phyloP scores from a whole-genome alignment of 2,329 filamentous ascomycete species.

The Pseudomassariella vexata region DNA sequence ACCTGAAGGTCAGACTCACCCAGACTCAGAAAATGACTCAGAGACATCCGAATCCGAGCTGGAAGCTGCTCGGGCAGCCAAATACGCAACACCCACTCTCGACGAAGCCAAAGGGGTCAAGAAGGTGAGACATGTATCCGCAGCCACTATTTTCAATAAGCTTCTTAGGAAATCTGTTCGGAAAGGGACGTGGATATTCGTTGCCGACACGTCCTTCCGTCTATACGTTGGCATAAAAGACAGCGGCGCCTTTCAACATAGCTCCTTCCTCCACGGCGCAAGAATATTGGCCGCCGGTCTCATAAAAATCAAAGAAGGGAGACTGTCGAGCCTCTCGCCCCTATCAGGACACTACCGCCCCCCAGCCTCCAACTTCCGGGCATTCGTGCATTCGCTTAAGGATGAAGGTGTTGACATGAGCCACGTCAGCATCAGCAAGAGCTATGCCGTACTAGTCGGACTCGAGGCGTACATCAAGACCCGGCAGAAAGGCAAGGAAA shows the following conservation, averaged over 20 bases:
- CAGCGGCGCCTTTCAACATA: slow-evolving; percentile 84
- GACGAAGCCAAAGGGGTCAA: slow-evolving; percentile 52
- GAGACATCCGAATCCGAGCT: slow-evolving; percentile 38
- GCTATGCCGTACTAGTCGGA: slow-evolving; percentile 76
- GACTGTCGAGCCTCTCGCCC: slow-evolving; percentile 66
- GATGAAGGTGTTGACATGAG: slow-evolving; percentile 73
- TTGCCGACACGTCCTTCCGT: slow-evolving; percentile 77
- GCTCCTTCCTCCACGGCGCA: slow-evolving; percentile 78
- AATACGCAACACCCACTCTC: slow-evolving; percentile 60
- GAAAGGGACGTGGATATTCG: slow-evolving; percentile 92
- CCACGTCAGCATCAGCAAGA: slow-evolving; percentile 71
- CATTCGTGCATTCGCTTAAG: slow-evolving; percentile 69
- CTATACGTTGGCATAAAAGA: slow-evolving; percentile 89
- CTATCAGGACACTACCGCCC: slow-evolving; percentile 79
- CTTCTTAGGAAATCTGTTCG: slow-evolving; percentile 72
- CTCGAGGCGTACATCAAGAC: slow-evolving; percentile 74
- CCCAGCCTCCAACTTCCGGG: slow-evolving; percentile 74
- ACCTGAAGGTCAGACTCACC: slow-evolving; percentile 14
- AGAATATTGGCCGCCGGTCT: slow-evolving; percentile 78
- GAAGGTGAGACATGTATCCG: slow-evolving; percentile 57
- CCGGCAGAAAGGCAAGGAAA: slow-evolving; percentile 55
- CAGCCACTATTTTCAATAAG: slow-evolving; percentile 71
- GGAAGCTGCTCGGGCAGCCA: slow-evolving; percentile 56
- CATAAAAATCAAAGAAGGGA: slow-evolving; percentile 78
- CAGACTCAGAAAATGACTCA: slow-evolving; percentile 14